phyloP scores from a whole-genome alignment of 108 stramenopile genomes.

The Heterococcus sp. region DNA sequence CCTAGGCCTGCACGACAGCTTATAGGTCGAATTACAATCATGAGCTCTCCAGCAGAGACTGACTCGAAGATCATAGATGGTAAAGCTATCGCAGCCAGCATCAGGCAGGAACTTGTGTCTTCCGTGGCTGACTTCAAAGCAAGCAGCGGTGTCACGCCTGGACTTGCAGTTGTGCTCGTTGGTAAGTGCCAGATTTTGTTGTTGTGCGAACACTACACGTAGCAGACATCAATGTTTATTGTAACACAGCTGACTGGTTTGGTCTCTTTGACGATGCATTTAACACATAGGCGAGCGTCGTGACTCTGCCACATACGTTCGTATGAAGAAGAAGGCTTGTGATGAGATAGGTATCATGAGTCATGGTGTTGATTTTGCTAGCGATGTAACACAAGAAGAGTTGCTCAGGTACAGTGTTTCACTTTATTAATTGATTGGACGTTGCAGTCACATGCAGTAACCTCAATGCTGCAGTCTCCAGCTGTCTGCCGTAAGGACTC shows the following conservation, averaged over 20 bases:
- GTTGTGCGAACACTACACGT: too few relatives aligned
- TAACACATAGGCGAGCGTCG: slow-evolving; percentile 65
- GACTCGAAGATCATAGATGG: not conserved
- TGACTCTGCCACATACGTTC: slow-evolving; percentile 92
- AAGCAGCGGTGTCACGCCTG: not conserved
- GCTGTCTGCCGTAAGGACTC: too few relatives aligned
- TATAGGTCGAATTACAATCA: too few relatives aligned
- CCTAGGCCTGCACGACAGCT: too few relatives aligned
- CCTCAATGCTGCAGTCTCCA: too few relatives aligned
- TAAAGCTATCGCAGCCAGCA: not conserved
- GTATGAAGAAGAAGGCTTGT: slow-evolving; percentile 96
- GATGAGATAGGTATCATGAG: slow-evolving; percentile 62
- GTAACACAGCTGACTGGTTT: not conserved
- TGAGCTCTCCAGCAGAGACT: too few relatives aligned
- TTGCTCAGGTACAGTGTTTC: not conserved
- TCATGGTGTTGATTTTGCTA: slow-evolving; percentile 75
- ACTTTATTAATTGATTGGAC: not conserved
- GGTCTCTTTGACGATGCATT: too few relatives aligned
- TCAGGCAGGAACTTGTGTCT: not conserved
- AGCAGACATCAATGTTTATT: not conserved
- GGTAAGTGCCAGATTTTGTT: too few relatives aligned
- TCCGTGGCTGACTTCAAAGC: not conserved
- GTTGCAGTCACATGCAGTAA: too few relatives aligned
- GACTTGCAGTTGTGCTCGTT: not conserved
- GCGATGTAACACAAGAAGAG: slow-evolving; percentile 71